Percentiles rank a stretch among this genome's conserved stretches.
These are phyloP conservation scores for Pichia occidentalis DNA, from an alignment of 805 yeast species.

Conservation along the genomic window DNA sequence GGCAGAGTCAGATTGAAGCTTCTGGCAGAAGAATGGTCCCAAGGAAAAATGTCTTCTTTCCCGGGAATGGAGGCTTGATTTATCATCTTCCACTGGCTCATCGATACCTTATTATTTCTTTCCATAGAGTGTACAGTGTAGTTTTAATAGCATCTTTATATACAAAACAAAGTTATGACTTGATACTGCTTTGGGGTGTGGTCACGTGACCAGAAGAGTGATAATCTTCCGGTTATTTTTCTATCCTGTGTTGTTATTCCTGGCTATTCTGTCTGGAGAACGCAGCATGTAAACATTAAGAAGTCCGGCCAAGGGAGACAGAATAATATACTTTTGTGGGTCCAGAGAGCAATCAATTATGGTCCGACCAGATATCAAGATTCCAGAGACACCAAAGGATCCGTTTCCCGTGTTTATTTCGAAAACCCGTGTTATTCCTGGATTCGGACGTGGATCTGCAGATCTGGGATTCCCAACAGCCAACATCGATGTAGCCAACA, in stretches of 20 bases:
- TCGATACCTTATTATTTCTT: too few relatives aligned
- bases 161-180: too few relatives aligned
- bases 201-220: too few relatives aligned
- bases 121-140: too few relatives aligned
- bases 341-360: too few relatives aligned
- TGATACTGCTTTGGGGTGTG: too few relatives aligned
- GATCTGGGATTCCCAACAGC: conserved; percentile 97
- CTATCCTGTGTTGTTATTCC: background rate
- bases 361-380: conserved; percentile 36
- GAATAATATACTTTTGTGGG: too few relatives aligned
- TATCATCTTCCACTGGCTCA: too few relatives aligned
- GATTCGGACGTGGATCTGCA: conserved; percentile 93
- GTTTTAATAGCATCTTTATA: too few relatives aligned
- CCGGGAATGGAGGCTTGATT: conserved; percentile 32
- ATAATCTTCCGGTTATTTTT: background rate
- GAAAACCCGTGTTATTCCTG: conserved; percentile 53
- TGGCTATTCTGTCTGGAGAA: background rate
- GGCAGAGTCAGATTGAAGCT: conserved; percentile 75
- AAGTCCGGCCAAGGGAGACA: too few relatives aligned
- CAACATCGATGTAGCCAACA: conserved; percentile 59
- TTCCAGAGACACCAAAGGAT: conserved; percentile 35
- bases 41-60: conserved; percentile 40
- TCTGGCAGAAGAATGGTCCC: conserved; percentile 73
- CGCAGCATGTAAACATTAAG: too few relatives aligned
- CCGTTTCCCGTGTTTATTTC: conserved; percentile 46